Conservation (phyloP, 495 filamentous ascomycete species). For the Entonaema liquescens region DNA sequence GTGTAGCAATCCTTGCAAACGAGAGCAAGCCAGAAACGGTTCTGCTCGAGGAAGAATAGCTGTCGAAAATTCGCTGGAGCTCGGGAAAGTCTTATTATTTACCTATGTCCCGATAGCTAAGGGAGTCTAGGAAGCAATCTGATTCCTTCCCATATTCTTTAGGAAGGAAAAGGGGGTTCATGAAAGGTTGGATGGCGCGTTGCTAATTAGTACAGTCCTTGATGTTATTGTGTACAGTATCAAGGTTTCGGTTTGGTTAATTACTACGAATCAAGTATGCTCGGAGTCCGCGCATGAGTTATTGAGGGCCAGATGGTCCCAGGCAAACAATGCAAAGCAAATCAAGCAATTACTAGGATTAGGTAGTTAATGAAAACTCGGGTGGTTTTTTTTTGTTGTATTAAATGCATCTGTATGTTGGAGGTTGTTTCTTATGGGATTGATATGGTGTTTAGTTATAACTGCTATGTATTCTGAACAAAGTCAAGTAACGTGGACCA, state of each 20-base stretch:
- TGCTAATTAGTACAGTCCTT: constrained; percentile 20
- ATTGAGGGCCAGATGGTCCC: neutral
- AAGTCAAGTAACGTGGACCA: no score
- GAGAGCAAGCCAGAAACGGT: constrained; percentile 38
- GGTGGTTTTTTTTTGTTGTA: constrained; percentile 16
- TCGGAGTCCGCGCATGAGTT: constrained; percentile 4
- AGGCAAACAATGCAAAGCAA: neutral
- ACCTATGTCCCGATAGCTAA: neutral
- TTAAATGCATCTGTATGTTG: neutral
- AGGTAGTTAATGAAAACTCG: constrained; percentile 20
- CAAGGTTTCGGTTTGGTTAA: constrained; percentile 38
- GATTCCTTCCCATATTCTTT: neutral
- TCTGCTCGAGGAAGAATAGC: constrained; percentile 17
- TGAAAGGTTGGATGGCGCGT: neutral
- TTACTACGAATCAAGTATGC: constrained; percentile 17
- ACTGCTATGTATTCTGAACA: no score
- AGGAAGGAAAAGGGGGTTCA: constrained; percentile 8
- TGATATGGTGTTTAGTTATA: neutral
- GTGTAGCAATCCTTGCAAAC: constrained; percentile 41
- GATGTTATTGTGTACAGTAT: constrained; percentile 40
- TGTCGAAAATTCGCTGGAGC: constrained; percentile 18
- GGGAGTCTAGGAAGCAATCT: neutral
- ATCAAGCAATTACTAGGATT: neutral
- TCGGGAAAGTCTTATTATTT: constrained; percentile 18
- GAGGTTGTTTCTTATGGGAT: neutral